A percentile compares a stretch with the other conserved stretches of the same genome.
These are phyloP conservation scores for Durio zibethinus DNA, from an alignment of 345 rosid species.

Conservation along the genomic window DNA sequence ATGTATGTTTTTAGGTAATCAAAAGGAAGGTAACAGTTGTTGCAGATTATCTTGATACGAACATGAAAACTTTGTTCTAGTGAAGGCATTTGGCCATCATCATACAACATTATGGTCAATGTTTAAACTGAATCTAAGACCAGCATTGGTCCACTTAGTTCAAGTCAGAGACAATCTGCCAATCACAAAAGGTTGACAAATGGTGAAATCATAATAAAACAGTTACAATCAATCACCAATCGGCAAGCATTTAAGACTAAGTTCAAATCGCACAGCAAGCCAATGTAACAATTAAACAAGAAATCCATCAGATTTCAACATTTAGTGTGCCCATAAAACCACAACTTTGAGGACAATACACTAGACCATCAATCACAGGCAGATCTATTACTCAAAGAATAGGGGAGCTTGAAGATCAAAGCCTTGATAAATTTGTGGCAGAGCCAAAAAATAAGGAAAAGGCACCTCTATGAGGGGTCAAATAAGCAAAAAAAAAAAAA, in stretches of 20 bases:
- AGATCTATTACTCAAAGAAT: neutral
- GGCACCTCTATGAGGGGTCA: neutral
- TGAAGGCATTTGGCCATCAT: neutral
- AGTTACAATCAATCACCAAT: neutral
- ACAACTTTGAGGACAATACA: neutral
- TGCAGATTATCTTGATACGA: neutral
- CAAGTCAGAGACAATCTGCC: neutral
- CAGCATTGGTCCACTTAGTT: neutral
- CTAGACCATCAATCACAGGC: neutral
- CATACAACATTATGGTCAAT: neutral
- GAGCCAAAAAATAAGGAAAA: neutral
- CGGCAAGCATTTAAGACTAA: neutral
- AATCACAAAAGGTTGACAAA: neutral
- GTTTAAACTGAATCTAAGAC: neutral
- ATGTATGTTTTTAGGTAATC: neutral
- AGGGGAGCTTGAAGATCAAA: neutral
- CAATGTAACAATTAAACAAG: neutral
- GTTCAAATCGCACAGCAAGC: neutral
- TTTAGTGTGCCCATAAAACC: constrained; percentile 8
- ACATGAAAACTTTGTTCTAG: neutral
- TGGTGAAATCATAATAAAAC: neutral
- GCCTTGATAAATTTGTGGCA: neutral
- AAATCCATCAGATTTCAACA: constrained; percentile 3
- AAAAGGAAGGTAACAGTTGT: neutral
- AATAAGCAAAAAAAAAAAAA: neutral